phyloP scores from a whole-genome alignment of 2,329 filamentous ascomycete genomes.

The Samsoniella hepiali region DNA sequence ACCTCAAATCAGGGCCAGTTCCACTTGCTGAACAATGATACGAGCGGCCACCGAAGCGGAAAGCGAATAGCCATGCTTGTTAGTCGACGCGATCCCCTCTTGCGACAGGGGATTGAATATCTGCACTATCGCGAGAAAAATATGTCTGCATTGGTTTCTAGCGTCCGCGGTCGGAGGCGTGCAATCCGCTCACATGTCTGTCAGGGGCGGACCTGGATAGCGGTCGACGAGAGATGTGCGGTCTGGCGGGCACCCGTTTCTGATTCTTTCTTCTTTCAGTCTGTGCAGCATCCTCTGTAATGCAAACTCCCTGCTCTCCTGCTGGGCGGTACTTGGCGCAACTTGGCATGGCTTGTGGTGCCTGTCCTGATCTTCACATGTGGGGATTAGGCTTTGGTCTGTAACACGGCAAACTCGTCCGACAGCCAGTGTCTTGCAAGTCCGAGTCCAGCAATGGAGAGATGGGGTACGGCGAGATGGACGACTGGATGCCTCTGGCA shows the following conservation, averaged over 20 bases:
- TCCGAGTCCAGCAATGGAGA: background rate
- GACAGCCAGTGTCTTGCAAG: background rate
- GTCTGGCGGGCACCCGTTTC: background rate
- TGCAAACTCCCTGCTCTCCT: background rate
- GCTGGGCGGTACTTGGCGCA: background rate
- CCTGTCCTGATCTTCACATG: constrained; percentile 6
- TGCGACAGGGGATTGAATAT: background rate
- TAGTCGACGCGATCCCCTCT: background rate
- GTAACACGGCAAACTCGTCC: background rate
- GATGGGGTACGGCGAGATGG: background rate
- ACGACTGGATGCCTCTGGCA: background rate
- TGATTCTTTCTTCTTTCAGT: background rate
- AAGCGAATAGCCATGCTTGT: background rate
- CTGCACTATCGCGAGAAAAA: background rate
- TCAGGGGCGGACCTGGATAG: background rate
- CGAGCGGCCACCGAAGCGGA: constrained; percentile 2
- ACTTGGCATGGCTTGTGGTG: background rate
- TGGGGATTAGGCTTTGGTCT: constrained; percentile 3
- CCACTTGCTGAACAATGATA: background rate
- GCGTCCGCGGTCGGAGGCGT: background rate
- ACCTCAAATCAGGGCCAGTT: background rate
- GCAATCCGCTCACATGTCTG: background rate
- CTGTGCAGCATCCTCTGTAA: background rate
- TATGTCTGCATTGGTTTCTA: constrained; percentile 10
- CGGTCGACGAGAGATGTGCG: background rate